These are phyloP conservation scores for Auriculariales sp. DNA, from an alignment of 768 basidiomycete species.

Conservation along the genomic window DNA sequence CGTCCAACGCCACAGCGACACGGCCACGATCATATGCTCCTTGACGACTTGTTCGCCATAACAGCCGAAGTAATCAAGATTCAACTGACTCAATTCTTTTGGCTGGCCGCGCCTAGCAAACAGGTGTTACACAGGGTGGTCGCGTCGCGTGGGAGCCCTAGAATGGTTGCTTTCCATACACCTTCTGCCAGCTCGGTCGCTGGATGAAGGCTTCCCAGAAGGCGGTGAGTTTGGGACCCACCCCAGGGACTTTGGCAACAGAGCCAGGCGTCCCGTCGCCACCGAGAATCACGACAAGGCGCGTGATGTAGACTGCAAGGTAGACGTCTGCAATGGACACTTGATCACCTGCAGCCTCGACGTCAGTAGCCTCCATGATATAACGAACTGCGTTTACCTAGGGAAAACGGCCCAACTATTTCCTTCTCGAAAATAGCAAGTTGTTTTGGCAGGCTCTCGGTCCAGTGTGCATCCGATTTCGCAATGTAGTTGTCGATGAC, in stretches of 20 bases:
- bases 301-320: slow-evolving; percentile 59
- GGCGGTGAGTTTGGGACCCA: slow-evolving; percentile 39
- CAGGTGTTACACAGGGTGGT: too few relatives aligned
- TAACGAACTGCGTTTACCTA: slow-evolving; percentile 33
- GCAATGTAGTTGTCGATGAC: slow-evolving; percentile 36
- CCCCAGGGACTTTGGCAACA: slow-evolving; percentile 27
- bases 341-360: slow-evolving; percentile 50
- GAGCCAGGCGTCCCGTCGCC: slow-evolving; percentile 24
- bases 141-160: too few relatives aligned
- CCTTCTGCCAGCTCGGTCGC: slow-evolving; percentile 57
- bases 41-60: too few relatives aligned
- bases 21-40: too few relatives aligned
- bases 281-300: slow-evolving; percentile 42
- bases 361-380: background rate
- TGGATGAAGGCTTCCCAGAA: slow-evolving; percentile 61
- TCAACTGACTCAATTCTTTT: too few relatives aligned
- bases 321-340: slow-evolving; percentile 72
- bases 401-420: slow-evolving; percentile 45
- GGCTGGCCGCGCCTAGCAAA: too few relatives aligned
- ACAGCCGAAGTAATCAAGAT: too few relatives aligned
- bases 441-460: slow-evolving; percentile 28
- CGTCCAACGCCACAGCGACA: too few relatives aligned
- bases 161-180: slow-evolving; percentile 32
- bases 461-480: slow-evolving; percentile 39
- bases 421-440: slow-evolving; percentile 37